phyloP scores from a whole-genome alignment of 1,139 yeast genomes.

The Kodamaea alishanica region DNA sequence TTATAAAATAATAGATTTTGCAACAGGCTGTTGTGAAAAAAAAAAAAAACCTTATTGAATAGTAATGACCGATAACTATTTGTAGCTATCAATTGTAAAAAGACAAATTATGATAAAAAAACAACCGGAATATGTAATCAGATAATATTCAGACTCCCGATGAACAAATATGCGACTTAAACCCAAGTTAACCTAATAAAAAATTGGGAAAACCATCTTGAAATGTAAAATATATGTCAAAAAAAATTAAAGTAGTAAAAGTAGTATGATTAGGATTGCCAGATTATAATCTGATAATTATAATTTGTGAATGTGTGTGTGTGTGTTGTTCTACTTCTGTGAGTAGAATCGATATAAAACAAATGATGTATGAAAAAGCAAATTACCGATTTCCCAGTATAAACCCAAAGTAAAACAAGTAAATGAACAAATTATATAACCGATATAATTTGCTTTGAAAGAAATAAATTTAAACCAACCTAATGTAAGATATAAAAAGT shows the following conservation, averaged over 20 bases:
- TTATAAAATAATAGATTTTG: conserved; percentile 1
- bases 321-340: neutral
- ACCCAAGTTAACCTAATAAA: no score
- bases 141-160: no score
- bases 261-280: no score
- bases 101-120: conserved; percentile 5
- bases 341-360: neutral
- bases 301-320: no score
- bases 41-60: conserved; percentile 1
- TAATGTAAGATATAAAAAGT: neutral
- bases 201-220: no score
- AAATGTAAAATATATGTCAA: no score
- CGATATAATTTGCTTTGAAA: neutral
- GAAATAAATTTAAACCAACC: no score
- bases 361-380: neutral
- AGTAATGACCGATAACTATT: no score
- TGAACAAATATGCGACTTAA: no score
- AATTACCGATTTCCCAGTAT: neutral
- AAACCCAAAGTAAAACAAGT: neutral
- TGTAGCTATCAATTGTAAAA: conserved; percentile 8
- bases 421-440: neutral
- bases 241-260: no score
- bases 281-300: no score
- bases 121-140: conserved; percentile 1
- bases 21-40: neutral